Base-by-base conservation (phyloP, 768 basidiomycete species). In the Naganishia kalamii region DNA sequence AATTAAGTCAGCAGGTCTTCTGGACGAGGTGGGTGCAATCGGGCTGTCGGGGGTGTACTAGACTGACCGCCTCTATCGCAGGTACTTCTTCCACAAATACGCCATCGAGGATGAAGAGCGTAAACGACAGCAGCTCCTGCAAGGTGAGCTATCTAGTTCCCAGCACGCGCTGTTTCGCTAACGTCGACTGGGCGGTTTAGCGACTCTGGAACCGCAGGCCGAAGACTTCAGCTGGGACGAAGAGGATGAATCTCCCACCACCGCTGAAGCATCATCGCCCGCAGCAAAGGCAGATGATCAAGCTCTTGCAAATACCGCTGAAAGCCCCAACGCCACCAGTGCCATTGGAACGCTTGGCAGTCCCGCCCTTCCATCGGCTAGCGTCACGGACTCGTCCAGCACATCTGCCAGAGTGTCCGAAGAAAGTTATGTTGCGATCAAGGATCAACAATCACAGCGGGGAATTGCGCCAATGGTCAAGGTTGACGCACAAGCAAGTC, bases 141-240 rank as follows among this genome's bases (percentile, higher is more conserved):
- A 70, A 48, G 74, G 76, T 76, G 47, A 66, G 72, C 51, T 5
- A 21, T 30, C 15, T 15, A 27, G 30, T 33, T 37, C 35, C 54
- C 23, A 29, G 33, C 35, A 25, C 21, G 33, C 0, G 33, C 23
- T 44, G 23, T 51, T 51, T 47, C n/a, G 23, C 40, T 27, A 62
- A 51, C 25, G 15, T 17, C 30, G 35, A 49, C 32, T 32, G n/a
- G n/a, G n/a, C n/a, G n/a, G 61, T 41, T 32, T 47, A 19, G 44
- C 30, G 21, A 50, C 48, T 41, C 49, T 44, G 13, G 43, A 44
- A 30, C 59, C 40, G 3, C 37, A 68, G 30, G 69, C 65, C 19
- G 76, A 78, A 5, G 75, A 78, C 44, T 78, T 78, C 63, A 73
- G 69, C 62, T 78, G 77, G 77, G 77, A 78, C 61, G 77, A 76